These are phyloP conservation scores for Penicillium lagena DNA, from an alignment of 495 filamentous ascomycete genomes.

Conservation along the genomic window DNA sequence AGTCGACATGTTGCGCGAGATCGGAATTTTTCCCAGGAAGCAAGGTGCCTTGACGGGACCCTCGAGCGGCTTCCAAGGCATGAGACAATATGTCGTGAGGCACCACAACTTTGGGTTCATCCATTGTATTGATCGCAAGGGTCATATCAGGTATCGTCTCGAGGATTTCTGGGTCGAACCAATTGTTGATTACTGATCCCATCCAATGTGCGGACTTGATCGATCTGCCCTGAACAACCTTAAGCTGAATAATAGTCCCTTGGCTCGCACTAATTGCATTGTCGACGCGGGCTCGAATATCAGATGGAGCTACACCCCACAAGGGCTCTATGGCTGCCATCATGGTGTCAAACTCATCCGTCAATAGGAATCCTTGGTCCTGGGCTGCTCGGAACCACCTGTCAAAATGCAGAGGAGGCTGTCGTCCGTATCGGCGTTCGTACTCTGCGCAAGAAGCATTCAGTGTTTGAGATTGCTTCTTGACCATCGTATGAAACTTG, in stretches of 20 bases:
- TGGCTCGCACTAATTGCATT: conserved; percentile 3
- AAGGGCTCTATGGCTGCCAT: conserved; percentile 57
- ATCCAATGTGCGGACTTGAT: too few species aligned
- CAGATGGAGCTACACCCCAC: conserved; percentile 26
- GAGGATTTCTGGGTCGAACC: not conserved
- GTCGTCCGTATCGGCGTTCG: conserved; percentile 45
- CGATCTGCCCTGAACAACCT: too few species aligned
- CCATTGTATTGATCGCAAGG: conserved; percentile 65
- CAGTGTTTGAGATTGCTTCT: conserved; percentile 3
- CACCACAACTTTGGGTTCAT: conserved; percentile 64
- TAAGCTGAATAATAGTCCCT: too few species aligned
- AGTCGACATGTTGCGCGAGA: not conserved
- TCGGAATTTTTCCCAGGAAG: not conserved
- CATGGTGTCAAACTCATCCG: conserved; percentile 51
- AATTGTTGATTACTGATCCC: too few species aligned
- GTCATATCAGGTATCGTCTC: conserved; percentile 63
- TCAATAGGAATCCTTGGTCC: conserved; percentile 44
- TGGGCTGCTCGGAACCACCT: conserved; percentile 59
- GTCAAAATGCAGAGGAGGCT: conserved; percentile 60
- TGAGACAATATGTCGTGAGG: conserved; percentile 40
- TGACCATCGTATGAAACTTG: conserved; percentile 2
- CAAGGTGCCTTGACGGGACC: not conserved
- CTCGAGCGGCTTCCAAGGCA: not conserved
- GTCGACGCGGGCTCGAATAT: conserved; percentile 5
- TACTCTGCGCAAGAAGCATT: conserved; percentile 31